Evolutionary conservation across 306 rosid species (phyloP).

Genomic region (Castanopsis chinensis): DNA sequence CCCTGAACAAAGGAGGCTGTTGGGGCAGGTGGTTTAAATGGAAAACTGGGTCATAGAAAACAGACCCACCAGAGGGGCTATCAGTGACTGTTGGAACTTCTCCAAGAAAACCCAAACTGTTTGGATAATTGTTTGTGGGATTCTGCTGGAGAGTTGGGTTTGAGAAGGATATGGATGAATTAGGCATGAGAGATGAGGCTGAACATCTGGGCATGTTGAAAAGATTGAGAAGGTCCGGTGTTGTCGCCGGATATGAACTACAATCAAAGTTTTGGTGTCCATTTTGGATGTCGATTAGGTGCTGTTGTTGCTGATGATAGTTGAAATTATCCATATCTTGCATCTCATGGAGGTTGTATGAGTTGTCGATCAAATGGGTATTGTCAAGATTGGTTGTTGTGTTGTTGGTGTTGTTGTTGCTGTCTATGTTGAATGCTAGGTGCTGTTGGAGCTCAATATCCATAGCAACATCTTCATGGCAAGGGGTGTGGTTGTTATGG

Average conservation of each 20-base stretch:
- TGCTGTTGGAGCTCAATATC: constrained; percentile 46
- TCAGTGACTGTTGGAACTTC: constrained; percentile 52
- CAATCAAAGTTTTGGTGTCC: constrained; percentile 33
- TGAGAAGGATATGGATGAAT: constrained; percentile 52
- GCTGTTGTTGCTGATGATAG: constrained; percentile 37
- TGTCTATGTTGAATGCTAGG: constrained; percentile 40
- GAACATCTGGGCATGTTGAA: constrained; percentile 67
- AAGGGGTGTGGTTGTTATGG: constrained; percentile 23
- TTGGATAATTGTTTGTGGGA: constrained; percentile 30
- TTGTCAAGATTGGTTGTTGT: constrained; percentile 11
- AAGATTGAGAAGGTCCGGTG: constrained; percentile 75
- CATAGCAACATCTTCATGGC: constrained; percentile 24
- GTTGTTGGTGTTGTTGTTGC: constrained; percentile 19
- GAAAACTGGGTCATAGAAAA: constrained; percentile 64
- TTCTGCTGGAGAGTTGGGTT: constrained; percentile 37
- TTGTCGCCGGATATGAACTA: constrained; percentile 24
- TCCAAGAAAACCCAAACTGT: constrained; percentile 41
- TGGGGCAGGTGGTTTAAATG: constrained; percentile 87
- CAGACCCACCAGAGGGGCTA: constrained; percentile 44
- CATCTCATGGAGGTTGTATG: constrained; percentile 38
- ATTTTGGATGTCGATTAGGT: constrained; percentile 36
- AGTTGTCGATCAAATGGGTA: constrained; percentile 34
- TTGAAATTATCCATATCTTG: constrained; percentile 36
- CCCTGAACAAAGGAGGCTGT: constrained; percentile 75
- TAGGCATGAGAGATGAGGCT: constrained; percentile 46